Evolutionary conservation across 768 basidiomycete genomes (phyloP), one percentile per base, ranked within the genome.

Genomic region (Gloeopeniophorella convolvens): DNA sequence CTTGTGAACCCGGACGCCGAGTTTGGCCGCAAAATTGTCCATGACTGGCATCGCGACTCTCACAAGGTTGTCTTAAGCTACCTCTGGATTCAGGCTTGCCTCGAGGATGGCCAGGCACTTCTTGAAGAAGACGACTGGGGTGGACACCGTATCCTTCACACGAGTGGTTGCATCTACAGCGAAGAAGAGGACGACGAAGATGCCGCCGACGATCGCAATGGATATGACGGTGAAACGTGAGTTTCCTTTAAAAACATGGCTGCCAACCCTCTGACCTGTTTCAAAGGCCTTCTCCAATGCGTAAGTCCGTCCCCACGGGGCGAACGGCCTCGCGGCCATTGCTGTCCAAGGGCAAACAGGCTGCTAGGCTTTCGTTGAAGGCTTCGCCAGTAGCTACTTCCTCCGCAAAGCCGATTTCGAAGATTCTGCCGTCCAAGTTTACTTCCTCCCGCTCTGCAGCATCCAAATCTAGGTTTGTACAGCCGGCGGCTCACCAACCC

Each of bases 21-120:
- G n/a, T 71, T 74, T 34, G 83, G 83, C 23, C 68, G 69, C 59
- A 70, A 72, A 15, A 76, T 83, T 58, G 72, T 84, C 50, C 72
- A 76, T 32, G 75, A 78, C 16, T 85, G 80, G 80, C 70, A 74
- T 6, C 60, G 64, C 20, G 80, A 82, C 39, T 50, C 60, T 11
- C 61, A 62, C 32, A 69, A 80, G 62, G 69, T 74, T 1, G 73
- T 83, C 9, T 66, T 85, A 47, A 67, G 76, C 40, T 69, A 72
- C 55, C 53, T 56, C 3, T 88, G 85, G 85, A 76, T 71, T 34
- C 61, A 65, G 27, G 68, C 64, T 50, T 82, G 70, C 26, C 56
- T 78, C 32, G 57, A 68, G 42, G 68, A 66, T 8, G 72, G 72
- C 36, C 70, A 61, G 35, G 68, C 74, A 24, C 65, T 83, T 30